Percentiles rank a stretch among this genome's conserved stretches.
Evolutionary conservation across 2,329 filamentous ascomycete species (phyloP).

Genomic region (Alternaria sp.): DNA sequence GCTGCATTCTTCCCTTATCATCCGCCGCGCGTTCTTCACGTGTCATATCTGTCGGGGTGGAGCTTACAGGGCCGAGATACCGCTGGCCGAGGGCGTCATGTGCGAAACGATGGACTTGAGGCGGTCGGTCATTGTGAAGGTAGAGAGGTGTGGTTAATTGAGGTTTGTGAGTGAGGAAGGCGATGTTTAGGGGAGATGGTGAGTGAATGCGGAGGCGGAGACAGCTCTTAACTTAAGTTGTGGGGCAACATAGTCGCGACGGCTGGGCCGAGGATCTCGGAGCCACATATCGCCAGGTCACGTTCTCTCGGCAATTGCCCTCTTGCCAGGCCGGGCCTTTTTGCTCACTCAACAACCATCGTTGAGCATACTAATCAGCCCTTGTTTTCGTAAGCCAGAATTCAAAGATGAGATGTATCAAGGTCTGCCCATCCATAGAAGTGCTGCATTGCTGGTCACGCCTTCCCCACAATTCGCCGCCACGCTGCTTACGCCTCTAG

Average conservation of each 20-base stretch:
- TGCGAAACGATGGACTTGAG: conserved; percentile 89
- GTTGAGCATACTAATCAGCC: not conserved
- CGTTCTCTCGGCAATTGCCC: conserved; percentile 11
- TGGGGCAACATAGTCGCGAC: conserved; percentile 13
- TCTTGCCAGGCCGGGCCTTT: not conserved
- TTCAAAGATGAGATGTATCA: not conserved
- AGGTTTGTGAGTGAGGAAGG: not conserved
- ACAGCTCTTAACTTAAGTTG: conserved; percentile 21
- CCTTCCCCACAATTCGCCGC: conserved; percentile 8
- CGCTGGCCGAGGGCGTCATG: conserved; percentile 74
- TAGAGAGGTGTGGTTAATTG: not conserved
- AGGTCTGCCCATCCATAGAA: not conserved
- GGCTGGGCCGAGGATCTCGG: conserved; percentile 18
- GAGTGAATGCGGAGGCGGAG: conserved; percentile 23
- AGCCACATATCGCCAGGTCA: conserved; percentile 10
- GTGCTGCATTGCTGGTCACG: not conserved
- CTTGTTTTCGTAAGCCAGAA: not conserved
- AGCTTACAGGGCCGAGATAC: conserved; percentile 78
- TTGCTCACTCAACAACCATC: not conserved
- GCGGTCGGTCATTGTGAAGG: conserved; percentile 67
- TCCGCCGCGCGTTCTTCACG: not conserved
- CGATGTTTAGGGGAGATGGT: not conserved
- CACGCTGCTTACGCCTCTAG: not conserved
- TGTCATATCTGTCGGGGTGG: conserved; percentile 6
- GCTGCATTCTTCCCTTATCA: not conserved